Evolutionary conservation across 352 stramenopile species (phyloP).

Genomic region (Phytophthora litchii): DNA sequence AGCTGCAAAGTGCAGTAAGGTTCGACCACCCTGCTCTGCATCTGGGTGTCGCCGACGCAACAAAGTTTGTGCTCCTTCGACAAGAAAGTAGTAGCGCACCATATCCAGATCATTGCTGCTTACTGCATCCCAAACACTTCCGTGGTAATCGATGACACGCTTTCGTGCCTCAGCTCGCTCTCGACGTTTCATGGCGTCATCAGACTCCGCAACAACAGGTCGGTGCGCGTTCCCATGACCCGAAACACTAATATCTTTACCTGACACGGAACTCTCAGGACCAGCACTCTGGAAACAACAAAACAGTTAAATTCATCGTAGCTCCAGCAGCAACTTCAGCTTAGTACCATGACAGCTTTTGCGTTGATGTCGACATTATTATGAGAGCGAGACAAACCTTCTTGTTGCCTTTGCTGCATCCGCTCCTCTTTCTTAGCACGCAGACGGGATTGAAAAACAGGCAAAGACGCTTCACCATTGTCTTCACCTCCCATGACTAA

Average conservation of each 20-base stretch:
- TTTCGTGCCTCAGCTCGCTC: conserved; percentile 63
- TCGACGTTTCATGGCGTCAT: conserved; percentile 42
- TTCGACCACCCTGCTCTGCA: conserved; percentile 54
- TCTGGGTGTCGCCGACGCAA: conserved; percentile 49
- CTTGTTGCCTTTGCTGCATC: conserved; percentile 26
- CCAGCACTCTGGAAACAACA: conserved; percentile 2
- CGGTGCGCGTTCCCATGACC: conserved; percentile 7
- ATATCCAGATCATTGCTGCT: conserved; percentile 49
- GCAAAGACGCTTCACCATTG: conserved; percentile 1
- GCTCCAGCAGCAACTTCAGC: not conserved
- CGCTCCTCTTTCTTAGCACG: conserved; percentile 70
- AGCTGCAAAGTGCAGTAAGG: conserved; percentile 66
- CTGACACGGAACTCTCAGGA: not conserved
- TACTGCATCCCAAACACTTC: conserved; percentile 65
- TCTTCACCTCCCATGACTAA: conserved; percentile 11
- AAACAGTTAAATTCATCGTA: not conserved
- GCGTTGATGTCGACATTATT: conserved; percentile 6
- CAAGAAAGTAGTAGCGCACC: conserved; percentile 64
- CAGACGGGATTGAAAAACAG: conserved; percentile 54
- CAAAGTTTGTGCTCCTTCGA: conserved; percentile 57
- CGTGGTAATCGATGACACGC: conserved; percentile 55
- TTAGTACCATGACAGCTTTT: conserved; percentile 9
- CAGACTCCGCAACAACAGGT: conserved; percentile 11
- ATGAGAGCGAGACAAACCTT: conserved; percentile 12
- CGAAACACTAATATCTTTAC: conserved; percentile 7